Percentiles rank a stretch among this genome's conserved stretches.
These are phyloP conservation scores for Hymenoscyphus fraxineus DNA, from an alignment of 2,329 filamentous ascomycete genomes.

Conservation along the genomic window DNA sequence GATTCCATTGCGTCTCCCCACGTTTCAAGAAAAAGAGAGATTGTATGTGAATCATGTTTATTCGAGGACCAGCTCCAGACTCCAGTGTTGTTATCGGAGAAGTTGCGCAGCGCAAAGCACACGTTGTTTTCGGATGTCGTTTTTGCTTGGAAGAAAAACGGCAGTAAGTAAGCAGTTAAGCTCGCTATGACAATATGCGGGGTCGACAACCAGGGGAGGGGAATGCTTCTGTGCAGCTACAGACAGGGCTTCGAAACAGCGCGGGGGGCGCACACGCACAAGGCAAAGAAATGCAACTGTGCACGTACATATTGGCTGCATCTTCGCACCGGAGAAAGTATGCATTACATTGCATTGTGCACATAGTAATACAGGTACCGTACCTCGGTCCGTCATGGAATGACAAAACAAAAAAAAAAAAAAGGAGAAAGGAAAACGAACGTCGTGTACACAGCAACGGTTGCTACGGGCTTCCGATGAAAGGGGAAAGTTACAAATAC, in stretches of 20 bases:
- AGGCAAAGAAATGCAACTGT: constrained; percentile 4
- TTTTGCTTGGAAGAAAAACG: background rate
- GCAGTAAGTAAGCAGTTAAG: no score
- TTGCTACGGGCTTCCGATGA: background rate
- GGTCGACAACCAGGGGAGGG: background rate
- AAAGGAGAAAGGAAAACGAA: background rate
- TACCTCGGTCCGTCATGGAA: background rate
- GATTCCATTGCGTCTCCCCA: no score
- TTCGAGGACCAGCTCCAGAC: no score
- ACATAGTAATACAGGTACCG: no score
- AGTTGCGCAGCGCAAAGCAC: background rate
- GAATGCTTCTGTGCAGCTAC: background rate
- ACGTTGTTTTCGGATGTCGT: background rate
- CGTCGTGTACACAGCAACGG: constrained; percentile 11
- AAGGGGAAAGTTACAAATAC: background rate
- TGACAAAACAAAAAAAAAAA: no score
- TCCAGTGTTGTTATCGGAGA: background rate
- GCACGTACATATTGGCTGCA: constrained; percentile 6
- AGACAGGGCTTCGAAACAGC: constrained; percentile 10
- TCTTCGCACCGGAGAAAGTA: constrained; percentile 2
- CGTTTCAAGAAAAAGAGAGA: no score
- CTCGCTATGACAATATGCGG: constrained; percentile 7
- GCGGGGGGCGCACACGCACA: background rate
- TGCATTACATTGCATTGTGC: background rate
- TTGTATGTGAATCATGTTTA: no score